phyloP scores from a whole-genome alignment of 169 alveolate genomes.

The Plasmodium gallinaceum region DNA sequence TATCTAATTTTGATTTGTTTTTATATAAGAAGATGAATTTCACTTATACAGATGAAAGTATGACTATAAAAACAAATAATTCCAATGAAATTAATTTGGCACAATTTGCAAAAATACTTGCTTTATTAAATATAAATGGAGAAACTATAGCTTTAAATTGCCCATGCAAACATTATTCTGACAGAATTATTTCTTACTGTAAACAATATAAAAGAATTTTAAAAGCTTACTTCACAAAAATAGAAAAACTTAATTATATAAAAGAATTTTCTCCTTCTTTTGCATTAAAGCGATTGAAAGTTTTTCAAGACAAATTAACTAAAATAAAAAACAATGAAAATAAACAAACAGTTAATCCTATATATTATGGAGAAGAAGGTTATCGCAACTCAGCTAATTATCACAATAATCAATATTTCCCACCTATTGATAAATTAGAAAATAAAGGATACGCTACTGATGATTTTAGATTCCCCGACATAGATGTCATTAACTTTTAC shows the following conservation, averaged over 20 bases:
- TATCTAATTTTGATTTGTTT: constrained; percentile 52
- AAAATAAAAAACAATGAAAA: constrained; percentile 34
- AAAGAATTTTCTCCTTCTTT: constrained; percentile 9
- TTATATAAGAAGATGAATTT: constrained; percentile 33
- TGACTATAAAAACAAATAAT: constrained; percentile 8
- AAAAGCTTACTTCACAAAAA: constrained; percentile 19
- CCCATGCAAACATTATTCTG: constrained; percentile 44
- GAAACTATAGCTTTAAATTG: constrained; percentile 49
- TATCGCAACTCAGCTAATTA: constrained; percentile 14
- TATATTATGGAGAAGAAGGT: background rate
- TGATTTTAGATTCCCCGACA: constrained; percentile 19
- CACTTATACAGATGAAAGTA: constrained; percentile 13
- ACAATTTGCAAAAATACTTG: constrained; percentile 19
- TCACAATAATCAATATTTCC: constrained; percentile 24
- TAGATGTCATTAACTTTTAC: constrained; percentile 11
- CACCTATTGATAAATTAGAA: background rate
- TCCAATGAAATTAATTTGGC: background rate
- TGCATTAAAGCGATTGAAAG: constrained; percentile 6
- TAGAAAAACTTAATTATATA: constrained; percentile 1
- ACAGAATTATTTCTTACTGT: constrained; percentile 19
- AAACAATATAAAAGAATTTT: constrained; percentile 9
- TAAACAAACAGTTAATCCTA: background rate
- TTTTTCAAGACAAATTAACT: constrained; percentile 30
- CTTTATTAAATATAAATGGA: constrained; percentile 32
- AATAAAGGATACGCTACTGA: background rate